phyloP scores from a whole-genome alignment of 345 rosid species.

The Aquilaria sinensis region DNA sequence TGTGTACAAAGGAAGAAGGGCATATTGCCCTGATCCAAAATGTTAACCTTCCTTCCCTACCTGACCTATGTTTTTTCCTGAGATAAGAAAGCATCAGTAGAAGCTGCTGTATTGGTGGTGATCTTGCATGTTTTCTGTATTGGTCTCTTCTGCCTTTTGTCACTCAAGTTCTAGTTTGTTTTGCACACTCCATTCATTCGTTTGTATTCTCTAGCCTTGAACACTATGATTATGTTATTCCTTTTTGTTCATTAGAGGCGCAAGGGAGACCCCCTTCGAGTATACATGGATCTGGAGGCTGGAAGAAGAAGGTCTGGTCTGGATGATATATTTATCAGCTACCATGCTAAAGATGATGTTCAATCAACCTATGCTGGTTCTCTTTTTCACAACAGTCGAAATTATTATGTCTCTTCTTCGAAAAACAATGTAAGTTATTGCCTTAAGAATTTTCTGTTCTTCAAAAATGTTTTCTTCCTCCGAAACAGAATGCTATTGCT shows the following conservation, averaged over 20 bases:
- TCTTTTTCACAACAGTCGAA: slow-evolving; percentile 83
- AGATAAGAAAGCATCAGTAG: too few relatives aligned
- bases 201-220: slow-evolving; percentile 1
- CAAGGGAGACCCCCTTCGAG: slow-evolving; percentile 79
- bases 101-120: too few relatives aligned
- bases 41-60: too few relatives aligned
- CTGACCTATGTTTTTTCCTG: too few relatives aligned
- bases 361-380: slow-evolving; percentile 90
- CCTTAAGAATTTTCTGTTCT: slow-evolving; percentile 3
- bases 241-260: slow-evolving; percentile 44
- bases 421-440: slow-evolving; percentile 58
- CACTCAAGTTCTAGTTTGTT: neutral
- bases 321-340: slow-evolving; percentile 86
- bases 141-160: too few relatives aligned
- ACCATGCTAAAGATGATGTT: slow-evolving; percentile 82
- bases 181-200: neutral
- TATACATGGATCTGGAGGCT: slow-evolving; percentile 93
- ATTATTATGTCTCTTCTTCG: slow-evolving; percentile 53
- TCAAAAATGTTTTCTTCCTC: neutral
- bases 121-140: too few relatives aligned
- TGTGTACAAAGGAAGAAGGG: too few relatives aligned
- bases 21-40: too few relatives aligned
- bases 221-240: neutral
- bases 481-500: neutral
- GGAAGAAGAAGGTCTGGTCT: slow-evolving; percentile 75